Evolutionary conservation across 345 rosid species (phyloP).

Genomic region (Cardamine occulta): DNA sequence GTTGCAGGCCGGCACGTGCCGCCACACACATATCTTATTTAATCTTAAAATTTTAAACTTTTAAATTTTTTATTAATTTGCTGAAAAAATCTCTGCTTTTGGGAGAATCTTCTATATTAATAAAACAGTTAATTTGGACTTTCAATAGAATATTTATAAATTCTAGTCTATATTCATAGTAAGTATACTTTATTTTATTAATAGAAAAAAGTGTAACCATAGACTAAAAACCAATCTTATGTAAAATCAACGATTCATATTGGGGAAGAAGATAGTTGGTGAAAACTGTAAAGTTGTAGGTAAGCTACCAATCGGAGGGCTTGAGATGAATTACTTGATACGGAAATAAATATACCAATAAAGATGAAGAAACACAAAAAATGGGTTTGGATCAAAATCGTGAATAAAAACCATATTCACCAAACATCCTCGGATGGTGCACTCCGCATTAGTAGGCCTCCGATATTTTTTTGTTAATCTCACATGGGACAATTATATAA

Average conservation of each 20-base stretch:
- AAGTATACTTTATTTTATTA: constrained; percentile 17
- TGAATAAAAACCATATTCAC: constrained; percentile 40
- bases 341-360: not conserved
- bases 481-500: constrained; percentile 23
- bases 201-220: constrained; percentile 17
- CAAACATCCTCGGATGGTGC: constrained; percentile 41
- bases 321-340: constrained; percentile 24
- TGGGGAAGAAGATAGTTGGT: constrained; percentile 35
- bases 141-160: not conserved
- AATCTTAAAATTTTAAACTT: not conserved
- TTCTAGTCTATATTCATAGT: not conserved
- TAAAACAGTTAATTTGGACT: constrained; percentile 21
- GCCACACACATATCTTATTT: constrained; percentile 18
- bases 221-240: constrained; percentile 8
- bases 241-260: constrained; percentile 30
- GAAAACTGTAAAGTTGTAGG: constrained; percentile 38
- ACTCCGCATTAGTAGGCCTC: constrained; percentile 33
- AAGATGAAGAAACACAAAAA: constrained; percentile 17
- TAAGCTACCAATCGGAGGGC: constrained; percentile 37
- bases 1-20: constrained; percentile 76
- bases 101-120: constrained; percentile 16
- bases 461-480: not conserved
- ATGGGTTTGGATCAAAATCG: constrained; percentile 31
- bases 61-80: constrained; percentile 1
- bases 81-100: constrained; percentile 26